These are phyloP conservation scores for Talaromyces sp. DNA, from an alignment of 2,329 filamentous ascomycete species.

Conservation along the genomic window DNA sequence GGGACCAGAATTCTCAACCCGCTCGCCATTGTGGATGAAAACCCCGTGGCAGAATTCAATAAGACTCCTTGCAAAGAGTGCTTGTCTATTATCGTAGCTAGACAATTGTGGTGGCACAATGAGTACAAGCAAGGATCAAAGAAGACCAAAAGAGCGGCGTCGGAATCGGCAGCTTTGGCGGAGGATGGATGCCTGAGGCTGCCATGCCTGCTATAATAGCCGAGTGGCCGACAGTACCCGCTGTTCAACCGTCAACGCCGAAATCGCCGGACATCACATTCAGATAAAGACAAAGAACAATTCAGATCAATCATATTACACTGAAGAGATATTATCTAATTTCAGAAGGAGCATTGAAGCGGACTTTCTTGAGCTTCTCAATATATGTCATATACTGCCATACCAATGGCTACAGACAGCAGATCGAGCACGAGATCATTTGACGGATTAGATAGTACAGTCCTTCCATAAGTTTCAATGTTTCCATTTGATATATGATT, in stretches of 20 bases:
- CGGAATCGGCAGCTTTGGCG: conserved; percentile 8
- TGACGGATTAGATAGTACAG: not conserved
- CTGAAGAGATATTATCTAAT: not conserved
- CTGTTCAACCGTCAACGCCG: conserved; percentile 4
- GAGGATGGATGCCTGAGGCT: not conserved
- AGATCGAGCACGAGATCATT: not conserved
- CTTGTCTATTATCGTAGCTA: not conserved
- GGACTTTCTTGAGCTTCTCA: not conserved
- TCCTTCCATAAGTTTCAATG: not conserved
- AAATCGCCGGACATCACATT: not conserved
- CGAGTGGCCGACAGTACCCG: conserved; percentile 14
- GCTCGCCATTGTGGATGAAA: conserved; percentile 42
- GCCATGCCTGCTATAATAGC: not conserved
- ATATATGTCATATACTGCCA: not conserved
- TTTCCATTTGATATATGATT: not conserved
- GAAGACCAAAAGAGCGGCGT: conserved; percentile 6
- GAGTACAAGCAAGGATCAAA: not conserved
- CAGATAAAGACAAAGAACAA: not conserved
- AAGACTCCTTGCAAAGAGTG: not conserved
- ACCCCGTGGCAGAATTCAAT: not conserved
- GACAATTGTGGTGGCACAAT: not conserved
- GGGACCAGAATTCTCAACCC: conserved; percentile 72
- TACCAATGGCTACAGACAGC: not conserved
- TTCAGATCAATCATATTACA: not conserved
- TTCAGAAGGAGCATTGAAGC: not conserved